Evolutionary conservation across 768 basidiomycete genomes (phyloP).

Genomic region (Pholiota molesta): DNA sequence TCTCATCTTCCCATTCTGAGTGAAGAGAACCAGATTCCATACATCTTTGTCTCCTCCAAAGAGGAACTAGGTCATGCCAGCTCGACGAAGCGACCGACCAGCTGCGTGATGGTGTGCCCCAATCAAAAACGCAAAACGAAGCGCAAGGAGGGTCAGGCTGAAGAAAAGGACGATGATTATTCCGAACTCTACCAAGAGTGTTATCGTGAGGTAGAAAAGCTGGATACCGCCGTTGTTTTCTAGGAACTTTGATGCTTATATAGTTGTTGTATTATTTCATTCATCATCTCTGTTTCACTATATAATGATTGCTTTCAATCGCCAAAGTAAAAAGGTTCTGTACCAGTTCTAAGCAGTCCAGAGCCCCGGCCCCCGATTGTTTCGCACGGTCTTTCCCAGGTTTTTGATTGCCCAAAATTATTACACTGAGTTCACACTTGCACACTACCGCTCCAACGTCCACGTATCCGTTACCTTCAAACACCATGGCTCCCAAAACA

Average conservation of each 20-base stretch:
- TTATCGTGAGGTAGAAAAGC: conserved; percentile 79
- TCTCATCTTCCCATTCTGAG: conserved; percentile 94
- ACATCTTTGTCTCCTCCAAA: conserved; percentile 88
- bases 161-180: conserved; percentile 82
- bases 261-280: conserved; percentile 10
- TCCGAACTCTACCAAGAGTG: conserved; percentile 86
- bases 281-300: conserved; percentile 2
- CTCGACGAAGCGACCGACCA: conserved; percentile 97
- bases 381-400: conserved; percentile 23
- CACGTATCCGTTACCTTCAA: conserved; percentile 22
- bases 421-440: conserved; percentile 21
- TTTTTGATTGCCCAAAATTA: conserved; percentile 29
- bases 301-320: neutral
- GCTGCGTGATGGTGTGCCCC: conserved; percentile 94
- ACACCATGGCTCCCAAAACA: conserved; percentile 54
- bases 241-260: conserved; percentile 31
- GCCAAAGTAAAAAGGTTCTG: neutral
- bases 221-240: conserved; percentile 73
- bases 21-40: conserved; percentile 92
- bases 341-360: neutral
- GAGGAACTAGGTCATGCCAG: conserved; percentile 96
- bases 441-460: conserved; percentile 19
- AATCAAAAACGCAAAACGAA: conserved; percentile 73
- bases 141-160: conserved; percentile 59
- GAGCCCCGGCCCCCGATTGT: neutral